Evolutionary conservation across 805 yeast species (phyloP), one percentile per base, ranked within the genome.

Genomic region (Pichia thaimueangensis): DNA sequence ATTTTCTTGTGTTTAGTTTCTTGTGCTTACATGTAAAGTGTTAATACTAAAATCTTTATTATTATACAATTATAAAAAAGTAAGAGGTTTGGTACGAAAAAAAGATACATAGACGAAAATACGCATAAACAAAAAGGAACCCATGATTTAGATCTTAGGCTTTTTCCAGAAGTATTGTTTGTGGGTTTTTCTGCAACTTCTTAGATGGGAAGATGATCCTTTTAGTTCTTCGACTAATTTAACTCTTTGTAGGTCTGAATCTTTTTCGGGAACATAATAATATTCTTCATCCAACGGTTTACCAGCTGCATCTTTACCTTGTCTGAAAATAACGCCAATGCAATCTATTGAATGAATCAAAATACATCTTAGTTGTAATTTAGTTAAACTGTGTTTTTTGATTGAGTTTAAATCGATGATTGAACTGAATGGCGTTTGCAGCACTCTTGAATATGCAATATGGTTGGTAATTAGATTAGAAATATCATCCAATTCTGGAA

Each of bases 251-350:
- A 58, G 55, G 56, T 91, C 95, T 29, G 64, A 58, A 62, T 93
- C 98, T 35, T 79, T 73, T 51, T 88, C 97, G 3, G 88, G 80
- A 44, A 81, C 78, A 58, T 93, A 93, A 62, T 88, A 93, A 58
- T 86, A 93, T 59, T 93, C 97, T 59, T 87, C 95, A 51, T 91
- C 97, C 48, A 93, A 69, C 4, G 85, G 86, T 60, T 88, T 87
- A 10, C 97, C 98, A 2, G 96, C 94, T 3, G 97, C 97, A 63
- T 93, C 98, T 60, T 88, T 89, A 37, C 97, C 97, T 45, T 74
- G 71, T 61, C 97, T 82, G 55, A 78, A 76, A 47, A 93, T 89
- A 10, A 84, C 82, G n/a, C 97, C 97, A 45, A 91, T 73, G 54
- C 91, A 82, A n/a, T 45, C 49, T 30, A 78, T 64, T 34, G 65